Percentiles rank a stretch among this genome's conserved stretches.
Conservation (phyloP, 2,329 filamentous ascomycete genomes). For the Verruconis gallopava region DNA sequence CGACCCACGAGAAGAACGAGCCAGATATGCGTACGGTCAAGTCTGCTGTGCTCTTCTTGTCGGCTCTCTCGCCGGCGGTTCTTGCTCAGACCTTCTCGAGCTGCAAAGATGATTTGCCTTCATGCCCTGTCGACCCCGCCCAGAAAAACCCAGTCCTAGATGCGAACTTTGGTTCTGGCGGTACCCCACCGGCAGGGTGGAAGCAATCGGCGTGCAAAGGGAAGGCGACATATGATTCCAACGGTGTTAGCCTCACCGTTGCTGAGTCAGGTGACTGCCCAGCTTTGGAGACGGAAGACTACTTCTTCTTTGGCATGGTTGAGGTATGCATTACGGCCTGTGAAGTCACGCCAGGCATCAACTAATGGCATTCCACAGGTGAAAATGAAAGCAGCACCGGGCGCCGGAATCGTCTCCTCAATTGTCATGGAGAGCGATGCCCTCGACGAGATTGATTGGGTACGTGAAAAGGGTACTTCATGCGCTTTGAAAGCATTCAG, state of each 20-base stretch:
- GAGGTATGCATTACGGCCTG: too few relatives aligned
- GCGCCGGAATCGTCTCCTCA: slow-evolving; percentile 5
- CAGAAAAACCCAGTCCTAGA: slow-evolving; percentile 21
- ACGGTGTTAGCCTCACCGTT: slow-evolving; percentile 38
- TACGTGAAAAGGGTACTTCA: neutral
- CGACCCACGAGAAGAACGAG: too few relatives aligned
- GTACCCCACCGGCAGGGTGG: slow-evolving; percentile 19
- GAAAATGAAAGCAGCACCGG: slow-evolving; percentile 10
- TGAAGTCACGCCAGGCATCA: too few relatives aligned
- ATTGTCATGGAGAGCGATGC: slow-evolving; percentile 9
- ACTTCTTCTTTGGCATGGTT: slow-evolving; percentile 7
- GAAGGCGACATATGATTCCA: slow-evolving; percentile 29
- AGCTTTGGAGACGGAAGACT: neutral
- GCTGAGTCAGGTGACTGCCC: slow-evolving; percentile 3
- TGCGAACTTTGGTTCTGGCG: slow-evolving; percentile 29
- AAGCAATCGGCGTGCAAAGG: slow-evolving; percentile 25
- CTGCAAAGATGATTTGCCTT: slow-evolving; percentile 12
- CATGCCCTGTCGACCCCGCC: slow-evolving; percentile 31
- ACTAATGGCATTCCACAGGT: neutral
- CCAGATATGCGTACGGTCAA: too few relatives aligned
- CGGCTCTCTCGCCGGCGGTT: neutral
- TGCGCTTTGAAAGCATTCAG: neutral
- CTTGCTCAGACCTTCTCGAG: slow-evolving; percentile 5
- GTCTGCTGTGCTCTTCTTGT: slow-evolving; percentile 7
- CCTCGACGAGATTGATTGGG: slow-evolving; percentile 9